Conservation (phyloP, 2,329 filamentous ascomycete species). For the Claviceps purpurea region DNA sequence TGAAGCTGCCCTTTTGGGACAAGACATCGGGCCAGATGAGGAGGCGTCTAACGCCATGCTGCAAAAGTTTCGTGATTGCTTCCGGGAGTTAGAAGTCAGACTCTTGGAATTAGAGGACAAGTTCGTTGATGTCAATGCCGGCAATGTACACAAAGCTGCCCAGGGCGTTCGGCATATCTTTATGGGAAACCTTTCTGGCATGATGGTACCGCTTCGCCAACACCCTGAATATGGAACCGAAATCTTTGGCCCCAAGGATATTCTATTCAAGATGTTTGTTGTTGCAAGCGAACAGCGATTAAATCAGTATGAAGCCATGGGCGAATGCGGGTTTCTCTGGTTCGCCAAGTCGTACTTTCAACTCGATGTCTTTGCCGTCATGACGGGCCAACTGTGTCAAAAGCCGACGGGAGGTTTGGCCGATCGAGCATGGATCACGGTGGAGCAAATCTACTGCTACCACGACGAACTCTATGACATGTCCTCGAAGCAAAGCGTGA, state of each 20-base stretch:
- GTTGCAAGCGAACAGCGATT: slow-evolving; percentile 34
- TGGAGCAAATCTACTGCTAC: slow-evolving; percentile 32
- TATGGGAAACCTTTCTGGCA: slow-evolving; percentile 32
- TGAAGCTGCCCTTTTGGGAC: slow-evolving; percentile 35
- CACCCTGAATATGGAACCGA: slow-evolving; percentile 37
- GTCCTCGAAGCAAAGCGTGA: slow-evolving; percentile 28
- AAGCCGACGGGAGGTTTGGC: slow-evolving; percentile 35
- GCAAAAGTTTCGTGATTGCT: slow-evolving; percentile 25
- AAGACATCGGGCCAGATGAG: slow-evolving; percentile 21
- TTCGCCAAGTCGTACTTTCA: slow-evolving; percentile 42
- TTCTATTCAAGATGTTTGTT: slow-evolving; percentile 41
- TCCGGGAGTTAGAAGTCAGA: slow-evolving; percentile 28
- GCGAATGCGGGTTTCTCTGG: slow-evolving; percentile 39
- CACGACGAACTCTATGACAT: slow-evolving; percentile 39
- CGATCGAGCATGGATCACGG: slow-evolving; percentile 37
- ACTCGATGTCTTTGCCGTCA: slow-evolving; percentile 40
- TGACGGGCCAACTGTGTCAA: slow-evolving; percentile 39
- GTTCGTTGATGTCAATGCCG: slow-evolving; percentile 37
- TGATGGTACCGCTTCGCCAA: slow-evolving; percentile 32
- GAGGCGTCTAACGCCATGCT: slow-evolving; percentile 6
- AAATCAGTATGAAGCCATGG: slow-evolving; percentile 28
- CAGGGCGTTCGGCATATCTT: slow-evolving; percentile 33
- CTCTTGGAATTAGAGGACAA: slow-evolving; percentile 33
- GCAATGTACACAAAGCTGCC: slow-evolving; percentile 38
- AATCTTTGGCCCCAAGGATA: slow-evolving; percentile 34